A percentile compares a stretch with the other conserved stretches of the same genome.
Conservation (phyloP, 2,329 filamentous ascomycete species). For the Tolypocladium tropicale region DNA sequence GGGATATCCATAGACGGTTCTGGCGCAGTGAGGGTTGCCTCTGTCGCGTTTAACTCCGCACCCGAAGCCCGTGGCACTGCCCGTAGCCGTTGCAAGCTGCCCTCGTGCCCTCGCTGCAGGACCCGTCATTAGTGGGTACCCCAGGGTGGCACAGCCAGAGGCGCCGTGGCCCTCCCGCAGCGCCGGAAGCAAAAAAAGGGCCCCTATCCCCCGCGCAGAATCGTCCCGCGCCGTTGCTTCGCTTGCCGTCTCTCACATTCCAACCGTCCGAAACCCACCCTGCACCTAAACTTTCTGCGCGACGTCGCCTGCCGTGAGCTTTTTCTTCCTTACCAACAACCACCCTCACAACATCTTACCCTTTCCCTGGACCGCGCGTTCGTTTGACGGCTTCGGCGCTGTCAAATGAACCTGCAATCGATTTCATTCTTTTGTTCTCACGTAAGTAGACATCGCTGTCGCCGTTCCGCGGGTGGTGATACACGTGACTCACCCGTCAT, state of each 20-base stretch:
- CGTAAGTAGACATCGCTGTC: conserved; percentile 38
- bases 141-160: background rate
- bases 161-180: background rate
- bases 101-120: background rate
- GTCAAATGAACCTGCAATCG: conserved; percentile 98
- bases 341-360: conserved; percentile 9
- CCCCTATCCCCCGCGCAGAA: background rate
- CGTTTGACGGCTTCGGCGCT: conserved; percentile 75
- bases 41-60: background rate
- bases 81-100: background rate
- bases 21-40: background rate
- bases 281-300: background rate
- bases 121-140: background rate
- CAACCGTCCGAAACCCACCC: conserved; percentile 1
- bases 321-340: conserved; percentile 3
- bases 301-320: conserved; percentile 3
- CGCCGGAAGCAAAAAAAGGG: background rate
- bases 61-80: background rate
- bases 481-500: no score
- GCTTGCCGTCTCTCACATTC: conserved; percentile 1
- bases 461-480: background rate
- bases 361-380: conserved; percentile 56
- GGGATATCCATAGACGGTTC: background rate
- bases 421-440: conserved; percentile 47
- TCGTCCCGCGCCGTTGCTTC: background rate